A percentile compares a stretch with the other conserved stretches of the same genome.
phyloP scores from a whole-genome alignment of 2,329 filamentous ascomycete species.

The Penicillium sclerotigenum region DNA sequence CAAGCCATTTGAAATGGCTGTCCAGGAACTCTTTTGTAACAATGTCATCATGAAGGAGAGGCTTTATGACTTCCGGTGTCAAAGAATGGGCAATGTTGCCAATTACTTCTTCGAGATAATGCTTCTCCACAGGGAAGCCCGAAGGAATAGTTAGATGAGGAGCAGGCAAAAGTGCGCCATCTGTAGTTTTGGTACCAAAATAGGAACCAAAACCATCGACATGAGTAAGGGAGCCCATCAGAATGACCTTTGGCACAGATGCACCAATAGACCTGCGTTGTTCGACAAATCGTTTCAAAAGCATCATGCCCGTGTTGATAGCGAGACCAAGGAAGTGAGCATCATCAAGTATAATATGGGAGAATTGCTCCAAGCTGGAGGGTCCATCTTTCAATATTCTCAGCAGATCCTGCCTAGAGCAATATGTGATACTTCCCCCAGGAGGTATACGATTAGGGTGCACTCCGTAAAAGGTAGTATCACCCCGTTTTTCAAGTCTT shows the following conservation, averaged over 20 bases:
- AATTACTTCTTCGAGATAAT: conserved; percentile 44
- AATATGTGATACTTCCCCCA: conserved; percentile 47
- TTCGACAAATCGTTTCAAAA: conserved; percentile 44
- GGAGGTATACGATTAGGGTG: conserved; percentile 39
- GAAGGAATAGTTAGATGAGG: conserved; percentile 46
- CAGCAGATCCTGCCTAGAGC: conserved; percentile 51
- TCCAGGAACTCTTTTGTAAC: conserved; percentile 11
- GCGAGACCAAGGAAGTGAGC: conserved; percentile 48
- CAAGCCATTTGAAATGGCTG: conserved; percentile 2
- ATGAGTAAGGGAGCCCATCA: conserved; percentile 52
- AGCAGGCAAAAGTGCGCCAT: conserved; percentile 34
- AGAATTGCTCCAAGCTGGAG: conserved; percentile 40
- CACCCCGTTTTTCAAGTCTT: conserved; percentile 40
- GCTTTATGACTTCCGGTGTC: conserved; percentile 14
- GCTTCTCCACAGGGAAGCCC: conserved; percentile 43
- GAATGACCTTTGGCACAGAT: conserved; percentile 43
- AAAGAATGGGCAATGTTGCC: conserved; percentile 28
- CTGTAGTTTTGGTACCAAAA: conserved; percentile 34
- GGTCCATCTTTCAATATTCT: conserved; percentile 43
- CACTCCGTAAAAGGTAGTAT: conserved; percentile 48
- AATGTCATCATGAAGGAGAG: conserved; percentile 9
- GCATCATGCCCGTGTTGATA: conserved; percentile 48
- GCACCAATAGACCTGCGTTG: conserved; percentile 32
- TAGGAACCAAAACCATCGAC: conserved; percentile 47
- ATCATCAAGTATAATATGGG: conserved; percentile 53